Percentiles rank a stretch among this genome's conserved stretches.
Evolutionary conservation across 2,329 filamentous ascomycete genomes (phyloP).

Genomic region (Nemania diffusa): DNA sequence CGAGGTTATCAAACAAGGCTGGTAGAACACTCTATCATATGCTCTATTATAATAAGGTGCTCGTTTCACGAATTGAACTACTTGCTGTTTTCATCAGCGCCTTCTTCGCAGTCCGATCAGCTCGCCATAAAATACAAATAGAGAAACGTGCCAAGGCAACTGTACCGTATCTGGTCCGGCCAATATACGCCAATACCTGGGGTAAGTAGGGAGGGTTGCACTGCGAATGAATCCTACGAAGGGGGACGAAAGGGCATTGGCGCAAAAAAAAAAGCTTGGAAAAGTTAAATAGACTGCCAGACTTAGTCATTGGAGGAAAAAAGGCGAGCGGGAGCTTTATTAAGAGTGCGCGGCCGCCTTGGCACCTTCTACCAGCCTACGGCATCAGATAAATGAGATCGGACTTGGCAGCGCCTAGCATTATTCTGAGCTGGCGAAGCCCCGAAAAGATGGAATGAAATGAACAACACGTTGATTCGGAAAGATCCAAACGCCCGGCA

Average conservation of each 20-base stretch:
- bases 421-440: neutral
- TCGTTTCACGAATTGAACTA: neutral
- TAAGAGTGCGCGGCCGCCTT: neutral
- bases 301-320: constrained; percentile 29
- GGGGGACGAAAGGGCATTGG: constrained; percentile 26
- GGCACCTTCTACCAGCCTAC: neutral
- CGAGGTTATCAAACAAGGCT: neutral
- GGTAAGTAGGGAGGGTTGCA: constrained; percentile 30
- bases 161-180: constrained; percentile 12
- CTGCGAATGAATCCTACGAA: neutral
- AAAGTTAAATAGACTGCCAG: neutral
- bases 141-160: neutral
- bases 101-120: neutral
- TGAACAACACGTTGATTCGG: too few relatives aligned
- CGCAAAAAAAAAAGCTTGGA: constrained; percentile 28
- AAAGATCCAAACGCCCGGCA: too few relatives aligned
- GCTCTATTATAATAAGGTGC: neutral
- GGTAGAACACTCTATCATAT: neutral
- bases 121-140: neutral
- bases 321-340: neutral
- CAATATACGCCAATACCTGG: constrained; percentile 22
- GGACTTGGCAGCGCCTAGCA: constrained; percentile 6
- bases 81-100: neutral
- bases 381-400: constrained; percentile 7
- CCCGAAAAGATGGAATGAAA: neutral